Conservation (phyloP, 2,329 filamentous ascomycete species). For the Claviceps arundinis region DNA sequence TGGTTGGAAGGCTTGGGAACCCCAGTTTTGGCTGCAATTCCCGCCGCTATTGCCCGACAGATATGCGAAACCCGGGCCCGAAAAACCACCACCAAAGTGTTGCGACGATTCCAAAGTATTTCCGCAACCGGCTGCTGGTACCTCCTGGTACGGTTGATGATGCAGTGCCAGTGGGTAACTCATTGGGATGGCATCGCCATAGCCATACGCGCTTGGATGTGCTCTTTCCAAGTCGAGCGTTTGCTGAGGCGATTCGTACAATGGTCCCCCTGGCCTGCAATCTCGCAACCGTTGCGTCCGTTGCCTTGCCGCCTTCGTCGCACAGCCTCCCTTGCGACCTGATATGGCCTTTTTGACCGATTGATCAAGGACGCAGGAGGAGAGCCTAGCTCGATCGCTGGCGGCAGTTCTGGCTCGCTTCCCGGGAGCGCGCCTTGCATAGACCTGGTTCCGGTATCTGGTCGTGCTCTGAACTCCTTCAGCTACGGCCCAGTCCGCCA, state of each 20-base stretch:
- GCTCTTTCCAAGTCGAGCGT: neutral
- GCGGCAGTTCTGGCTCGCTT: constrained; percentile 4
- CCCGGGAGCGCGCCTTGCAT: constrained; percentile 13
- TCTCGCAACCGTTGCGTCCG: constrained; percentile 13
- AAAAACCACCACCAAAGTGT: neutral
- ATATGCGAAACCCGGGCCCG: neutral
- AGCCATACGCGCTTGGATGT: neutral
- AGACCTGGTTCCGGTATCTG: constrained; percentile 47
- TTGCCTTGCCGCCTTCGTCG: constrained; percentile 15
- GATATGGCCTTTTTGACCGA: constrained; percentile 19
- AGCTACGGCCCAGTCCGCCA: constrained; percentile 55
- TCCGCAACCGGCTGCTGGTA: neutral
- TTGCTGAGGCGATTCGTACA: neutral
- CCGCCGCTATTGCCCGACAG: neutral
- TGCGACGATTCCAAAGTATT: neutral
- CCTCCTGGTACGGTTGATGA: neutral
- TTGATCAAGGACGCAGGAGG: constrained; percentile 12
- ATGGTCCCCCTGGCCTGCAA: constrained; percentile 8
- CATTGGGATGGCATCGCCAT: neutral
- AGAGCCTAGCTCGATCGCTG: no score
- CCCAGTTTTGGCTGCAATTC: neutral
- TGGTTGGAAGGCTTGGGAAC: neutral
- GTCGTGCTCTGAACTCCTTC: constrained; percentile 79
- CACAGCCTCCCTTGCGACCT: constrained; percentile 21
- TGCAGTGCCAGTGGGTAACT: neutral